Base-by-base conservation (phyloP, 129 eudicot genomes). In the Pulicaria dysenterica region DNA sequence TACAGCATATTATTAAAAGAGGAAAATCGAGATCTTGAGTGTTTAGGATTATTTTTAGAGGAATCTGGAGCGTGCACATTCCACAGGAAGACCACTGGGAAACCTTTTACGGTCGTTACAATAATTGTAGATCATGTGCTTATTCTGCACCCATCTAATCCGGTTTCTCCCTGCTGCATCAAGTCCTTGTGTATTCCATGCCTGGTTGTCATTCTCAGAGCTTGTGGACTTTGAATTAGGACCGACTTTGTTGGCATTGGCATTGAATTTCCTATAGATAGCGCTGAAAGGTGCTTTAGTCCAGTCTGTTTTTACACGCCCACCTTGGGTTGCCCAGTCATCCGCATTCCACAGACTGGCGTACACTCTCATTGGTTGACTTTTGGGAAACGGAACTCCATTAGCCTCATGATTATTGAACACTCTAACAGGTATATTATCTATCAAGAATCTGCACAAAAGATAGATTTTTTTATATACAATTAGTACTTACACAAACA, bases 281-380 rank as follows among this genome's bases (percentile, higher is more conserved):
- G 81, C 81, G 0, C 69, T 77, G 51, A 77, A 77, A 13, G 81
- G 81, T 11, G 57, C 81, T 13, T 69, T 77, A 0, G 75, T 69
- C 81, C 81, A 69, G 5, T 77, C 81, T 2, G 69, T 60, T 75
- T 77, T 77, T 5, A 77, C 81, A 17, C 74, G 69, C 24, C 80
- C 80, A 44, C 80, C 80, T 45, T 67, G 67, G 54, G 80, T 76
- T 36, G 74, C 80, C 80, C 80, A 76, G 53, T 77, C 74, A 68
- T 77, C 81, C 0, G 81, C 81, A 5, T 77, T 77, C 81, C 81
- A 77, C n/a, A 77, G 68, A 62, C 81, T 77, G 53, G 70, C 45
- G 41, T 77, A 77, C 36, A 77, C 81, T 53, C 69, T 68, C 81
- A 77, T 77, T 3, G 73, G 79, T 55, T 74, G 79, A 56, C 43